Base-by-base conservation (phyloP, 352 stramenopile genomes). In the Phytopythium delawarense region DNA sequence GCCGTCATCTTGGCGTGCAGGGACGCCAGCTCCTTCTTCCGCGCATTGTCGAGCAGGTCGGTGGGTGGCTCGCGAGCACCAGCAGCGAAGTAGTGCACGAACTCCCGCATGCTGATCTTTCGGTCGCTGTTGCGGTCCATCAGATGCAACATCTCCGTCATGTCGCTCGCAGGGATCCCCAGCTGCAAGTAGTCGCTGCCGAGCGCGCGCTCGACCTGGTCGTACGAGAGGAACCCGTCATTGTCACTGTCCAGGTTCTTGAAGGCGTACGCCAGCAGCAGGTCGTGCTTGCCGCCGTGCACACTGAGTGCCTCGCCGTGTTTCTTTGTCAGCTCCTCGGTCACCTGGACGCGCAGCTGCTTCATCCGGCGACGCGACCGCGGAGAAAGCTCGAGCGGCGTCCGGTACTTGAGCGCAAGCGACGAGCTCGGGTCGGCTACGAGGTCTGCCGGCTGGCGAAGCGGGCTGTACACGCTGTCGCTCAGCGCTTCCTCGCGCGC, bases 51-150 rank as follows among this genome's bases (percentile, higher is more conserved):
- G 13, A 91, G 71, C 48, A 91, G 52, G 56, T 91, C 71, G 2
- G 76, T 87, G n/a, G 84, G 64, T 15, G 78, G 70, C 44, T 88
- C 79, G 23, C 76, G 74, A 32, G 87, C 68, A 21, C 80, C 78
- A 6, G 72, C 69, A n/a, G 79, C 80, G 72, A 93, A 91, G 61
- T 91, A 93, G 54, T 85, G 81, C 56, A 91, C 80, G 57, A 93
- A 93, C 62, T 93, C 84, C 28, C 85, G 84, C 69, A 90, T 81
- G 63, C 80, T 91, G 62, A 93, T 89, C 59, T 80, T 69, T 45
- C 84, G 67, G 59, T 92, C 84, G 25, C 77, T 64, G 58, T 92
- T 89, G 49, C 65, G 74, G 61, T 93, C 84, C 65, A 92, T 88
- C 45, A 90, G 72, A 37, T 74, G 71, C 21, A 92, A 57, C 82